Base-by-base conservation (phyloP, 768 basidiomycete genomes). In the Dentipellis fragilis region DNA sequence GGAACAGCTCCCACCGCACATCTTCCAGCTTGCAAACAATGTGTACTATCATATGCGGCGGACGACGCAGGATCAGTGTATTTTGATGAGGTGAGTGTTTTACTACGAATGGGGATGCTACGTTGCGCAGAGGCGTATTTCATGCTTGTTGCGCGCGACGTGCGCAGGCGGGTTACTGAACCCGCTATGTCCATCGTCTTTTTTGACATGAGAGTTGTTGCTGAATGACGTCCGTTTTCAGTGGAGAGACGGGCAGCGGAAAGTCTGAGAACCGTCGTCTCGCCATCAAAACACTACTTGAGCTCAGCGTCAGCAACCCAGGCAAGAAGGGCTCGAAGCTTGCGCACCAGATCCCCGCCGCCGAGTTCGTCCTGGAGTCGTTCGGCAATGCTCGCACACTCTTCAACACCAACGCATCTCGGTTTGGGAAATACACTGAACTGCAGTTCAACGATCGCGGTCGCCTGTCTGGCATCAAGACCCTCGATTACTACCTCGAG, bases 361-460 rank as follows among this genome's bases (percentile, higher is more conserved):
- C 92, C 21, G 90, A 96, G 75, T 97, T 93, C 68, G 90, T 97
- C 58, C 85, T 97, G 59, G 93, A 98, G 69, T 76, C 91, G 1
- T 98, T 98, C 66, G 95, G 95, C 14, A 88, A 89, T 63, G 90
- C 94, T 17, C 86, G 90, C 57, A 92, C 92, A 1, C 80, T 92
- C 54, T 87, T 90, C 73, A 96, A 97, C 66, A 80, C 90, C 49
- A 96, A 96, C 65, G 94, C 95, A 12, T 97, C 96, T 34, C 87
- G 93, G 49, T 96, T 95, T 66, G 96, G 95, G 55, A 93, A 95
- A 68, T 99, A 99, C 69, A 96, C 93, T 47, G 96, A 99, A 66
- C 79, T 99, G 0, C 96, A 98, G 70, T 98, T 97, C 73, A 89
- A 81, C 52, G 93, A 97, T 36, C 85, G 89, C 19, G 94, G 94